These are phyloP conservation scores for Groenewaldozyma sp. DNA, from an alignment of 1,139 yeast species.

Conservation along the genomic window DNA sequence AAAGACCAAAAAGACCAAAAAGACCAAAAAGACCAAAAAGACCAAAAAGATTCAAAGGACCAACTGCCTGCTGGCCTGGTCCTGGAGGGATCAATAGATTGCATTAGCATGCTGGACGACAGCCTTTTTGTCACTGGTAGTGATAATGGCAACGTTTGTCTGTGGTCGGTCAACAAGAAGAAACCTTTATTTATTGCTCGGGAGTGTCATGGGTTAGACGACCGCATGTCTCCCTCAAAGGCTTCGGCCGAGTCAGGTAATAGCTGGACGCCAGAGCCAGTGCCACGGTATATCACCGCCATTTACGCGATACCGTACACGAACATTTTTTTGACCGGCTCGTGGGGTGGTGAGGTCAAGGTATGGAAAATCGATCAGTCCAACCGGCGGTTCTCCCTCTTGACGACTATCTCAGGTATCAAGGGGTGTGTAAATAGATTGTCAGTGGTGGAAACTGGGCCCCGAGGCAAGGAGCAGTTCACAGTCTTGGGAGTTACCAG, in stretches of 20 bases:
- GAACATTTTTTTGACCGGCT: constrained; percentile 78
- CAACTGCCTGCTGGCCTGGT: constrained; percentile 8
- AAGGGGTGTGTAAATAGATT: constrained; percentile 68
- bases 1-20: too few relatives aligned
- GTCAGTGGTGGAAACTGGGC: constrained; percentile 51
- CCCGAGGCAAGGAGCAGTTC: constrained; percentile 39
- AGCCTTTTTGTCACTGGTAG: constrained; percentile 89
- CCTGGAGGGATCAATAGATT: constrained; percentile 87
- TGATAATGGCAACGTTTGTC: constrained; percentile 78
- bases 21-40: too few relatives aligned
- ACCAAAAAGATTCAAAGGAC: too few relatives aligned
- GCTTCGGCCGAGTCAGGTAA: constrained; percentile 64
- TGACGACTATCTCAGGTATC: constrained; percentile 50
- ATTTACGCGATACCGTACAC: constrained; percentile 82
- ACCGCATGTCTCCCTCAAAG: constrained; percentile 36
- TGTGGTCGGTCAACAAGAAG: constrained; percentile 88
- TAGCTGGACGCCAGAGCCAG: constrained; percentile 47
- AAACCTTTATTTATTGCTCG: constrained; percentile 67
- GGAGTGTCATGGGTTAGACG: constrained; percentile 69
- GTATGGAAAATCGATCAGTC: constrained; percentile 70
- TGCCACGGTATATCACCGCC: constrained; percentile 82
- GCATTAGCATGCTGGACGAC: constrained; percentile 86
- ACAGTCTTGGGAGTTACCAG: constrained; percentile 59
- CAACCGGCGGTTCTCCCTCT: constrained; percentile 45
- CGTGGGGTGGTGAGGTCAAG: constrained; percentile 68